These are phyloP conservation scores for Lepiota venenata DNA, from an alignment of 768 basidiomycete genomes.

Conservation along the genomic window DNA sequence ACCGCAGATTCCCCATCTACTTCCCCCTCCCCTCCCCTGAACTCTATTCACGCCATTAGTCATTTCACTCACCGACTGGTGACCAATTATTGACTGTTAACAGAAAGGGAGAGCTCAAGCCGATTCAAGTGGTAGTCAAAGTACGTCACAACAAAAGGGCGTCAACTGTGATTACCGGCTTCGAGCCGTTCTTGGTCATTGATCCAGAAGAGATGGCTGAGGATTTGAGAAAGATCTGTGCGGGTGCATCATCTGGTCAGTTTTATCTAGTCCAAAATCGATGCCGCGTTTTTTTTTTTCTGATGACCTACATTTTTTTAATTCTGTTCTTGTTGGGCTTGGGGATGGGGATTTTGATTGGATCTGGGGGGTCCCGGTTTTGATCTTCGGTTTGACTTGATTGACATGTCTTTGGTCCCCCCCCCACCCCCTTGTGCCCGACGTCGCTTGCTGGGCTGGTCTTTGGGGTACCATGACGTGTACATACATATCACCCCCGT, in stretches of 20 bases:
- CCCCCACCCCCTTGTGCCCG: too few species aligned
- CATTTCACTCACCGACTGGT: slow-evolving; percentile 1
- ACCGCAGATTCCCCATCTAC: background rate
- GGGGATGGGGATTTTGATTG: too few species aligned
- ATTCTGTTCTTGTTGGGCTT: background rate
- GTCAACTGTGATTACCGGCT: slow-evolving; percentile 72
- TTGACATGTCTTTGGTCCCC: too few species aligned
- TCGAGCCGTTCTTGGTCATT: slow-evolving; percentile 70
- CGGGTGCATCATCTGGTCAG: slow-evolving; percentile 75
- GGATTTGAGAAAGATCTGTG: slow-evolving; percentile 72
- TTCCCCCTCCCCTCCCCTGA: background rate
- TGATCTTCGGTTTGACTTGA: too few species aligned
- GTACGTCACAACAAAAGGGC: slow-evolving; percentile 73
- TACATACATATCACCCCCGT: background rate
- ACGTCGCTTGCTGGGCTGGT: too few species aligned
- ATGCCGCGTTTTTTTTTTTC: background rate
- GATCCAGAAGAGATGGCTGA: slow-evolving; percentile 74
- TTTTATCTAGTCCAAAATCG: background rate
- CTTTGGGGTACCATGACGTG: background rate
- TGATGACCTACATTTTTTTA: background rate
- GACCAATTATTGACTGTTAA: background rate
- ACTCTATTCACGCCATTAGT: background rate
- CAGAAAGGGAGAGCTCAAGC: slow-evolving; percentile 76
- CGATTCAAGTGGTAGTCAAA: slow-evolving; percentile 69
- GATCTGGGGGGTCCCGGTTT: too few species aligned